Evolutionary conservation across 2,329 filamentous ascomycete species (phyloP), one percentile per base, ranked within the genome.

Genomic region (Endoconidiophora laricicola): DNA sequence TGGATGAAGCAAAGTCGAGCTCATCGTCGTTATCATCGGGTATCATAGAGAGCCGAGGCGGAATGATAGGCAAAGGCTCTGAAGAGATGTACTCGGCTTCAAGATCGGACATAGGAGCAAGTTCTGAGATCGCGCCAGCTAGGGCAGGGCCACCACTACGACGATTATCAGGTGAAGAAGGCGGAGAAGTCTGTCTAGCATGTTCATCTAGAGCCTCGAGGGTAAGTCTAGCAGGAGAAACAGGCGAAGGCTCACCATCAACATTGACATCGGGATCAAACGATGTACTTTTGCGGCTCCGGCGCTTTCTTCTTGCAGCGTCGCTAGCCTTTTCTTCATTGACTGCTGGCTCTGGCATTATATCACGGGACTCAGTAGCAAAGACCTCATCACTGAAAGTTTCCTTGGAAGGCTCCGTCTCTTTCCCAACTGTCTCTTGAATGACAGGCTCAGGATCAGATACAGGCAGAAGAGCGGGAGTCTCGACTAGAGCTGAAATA

Each of bases 91-190:
- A 48, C 7, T 46, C 48, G 16, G 29, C n/a, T 4, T 44, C 52
- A 6, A 53, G 44, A 33, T 53, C 52, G 40, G 52, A 53, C 48
- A 47, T 48, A 4, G 52, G 43, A 22, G 48, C 26, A 16, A 53
- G 38, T 22, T 50, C 47, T 1, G 52, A 53, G 16, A 53, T 53
- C 10, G 48, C 44, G 38, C 46, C 52, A 36, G 40, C 44, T 2
- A 48, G 29, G 10, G 44, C 14, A 20, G 46, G 46, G 18, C 29
- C 37, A 14, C 6, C 16, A 29, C 24, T 43, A 14, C 44, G 48
- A 6, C 36, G 40, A 16, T 44, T 45, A n/a, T 50, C 44, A n/a
- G 39, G 46, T n/a, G 39, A 40, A 16, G 52, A 50, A 18, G 41
- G 33, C 4, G 41, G 40, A 6, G 48, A 49, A 9, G 9, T 37